Conservation (phyloP, 345 rosid genomes). For the Clarkia xantiana region DNA sequence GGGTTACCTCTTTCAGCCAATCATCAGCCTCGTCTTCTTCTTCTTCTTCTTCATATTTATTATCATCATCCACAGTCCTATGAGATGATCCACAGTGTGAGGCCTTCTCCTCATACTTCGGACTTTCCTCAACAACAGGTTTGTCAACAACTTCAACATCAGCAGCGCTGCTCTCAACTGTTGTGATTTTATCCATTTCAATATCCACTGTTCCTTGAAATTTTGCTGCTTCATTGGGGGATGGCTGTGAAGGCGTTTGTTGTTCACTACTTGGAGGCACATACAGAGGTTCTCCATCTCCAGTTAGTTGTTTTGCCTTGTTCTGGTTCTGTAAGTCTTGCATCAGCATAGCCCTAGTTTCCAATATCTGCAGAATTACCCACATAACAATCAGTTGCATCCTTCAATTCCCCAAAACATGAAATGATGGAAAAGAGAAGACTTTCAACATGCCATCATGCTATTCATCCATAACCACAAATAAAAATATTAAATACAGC, state of each 20-base stretch:
- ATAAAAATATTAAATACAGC: no score
- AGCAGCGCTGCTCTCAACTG: constrained; percentile 21
- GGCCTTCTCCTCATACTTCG: constrained; percentile 15
- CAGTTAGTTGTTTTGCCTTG: constrained; percentile 6
- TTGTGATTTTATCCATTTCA: constrained; percentile 36
- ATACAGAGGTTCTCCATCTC: constrained; percentile 14
- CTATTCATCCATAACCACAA: no score
- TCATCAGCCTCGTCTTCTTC: constrained; percentile 54
- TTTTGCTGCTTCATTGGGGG: constrained; percentile 23
- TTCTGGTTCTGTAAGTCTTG: constrained; percentile 31
- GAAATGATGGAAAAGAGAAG: no score
- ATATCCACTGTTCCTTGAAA: constrained; percentile 18
- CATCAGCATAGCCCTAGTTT: constrained; percentile 64
- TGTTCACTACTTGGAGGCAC: constrained; percentile 27
- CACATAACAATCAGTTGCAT: background rate
- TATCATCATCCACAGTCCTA: constrained; percentile 18
- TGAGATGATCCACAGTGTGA: constrained; percentile 19
- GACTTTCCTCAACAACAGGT: constrained; percentile 51
- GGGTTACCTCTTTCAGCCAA: constrained; percentile 74
- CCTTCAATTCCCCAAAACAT: background rate
- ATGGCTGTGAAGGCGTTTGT: constrained; percentile 30
- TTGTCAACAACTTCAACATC: constrained; percentile 53
- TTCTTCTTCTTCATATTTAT: constrained; percentile 44
- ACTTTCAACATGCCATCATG: no score
- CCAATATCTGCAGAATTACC: constrained; percentile 44